Base-by-base conservation (phyloP, 2,329 filamentous ascomycete genomes). In the Aspergillus fumigatiaffinis region DNA sequence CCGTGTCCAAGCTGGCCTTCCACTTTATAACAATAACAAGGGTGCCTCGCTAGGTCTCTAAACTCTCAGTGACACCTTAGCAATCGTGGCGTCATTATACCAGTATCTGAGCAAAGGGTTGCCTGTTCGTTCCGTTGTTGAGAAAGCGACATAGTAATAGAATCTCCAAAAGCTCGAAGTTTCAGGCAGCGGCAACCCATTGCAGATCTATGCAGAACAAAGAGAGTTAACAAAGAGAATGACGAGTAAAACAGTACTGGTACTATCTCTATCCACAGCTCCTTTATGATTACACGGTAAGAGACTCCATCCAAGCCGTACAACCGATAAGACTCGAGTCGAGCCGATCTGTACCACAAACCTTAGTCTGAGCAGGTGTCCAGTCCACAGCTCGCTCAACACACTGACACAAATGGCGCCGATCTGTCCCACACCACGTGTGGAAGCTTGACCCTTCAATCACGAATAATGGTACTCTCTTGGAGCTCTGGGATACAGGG, bases 381-480 rank as follows among this genome's bases (percentile, higher is more conserved):
- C 29, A 41, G 29, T 51, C 29, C 26, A 26, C 50, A 38, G 29
- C 29, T 32, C 21, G 49, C 29, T 54, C 46, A 53, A 53, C 56
- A 50, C 32, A 57, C 29, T 51, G 55, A 42, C 23, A 56, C 54
- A 53, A 58, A 58, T 42, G 51, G 59, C 53, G 59, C 61, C 60
- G 61, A 67, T 68, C 60, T 63, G 60, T 61, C 57, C 58, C 59
- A 63, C 64, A 59, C 68, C 69, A 71, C 69, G 68, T 71, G 65
- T 63, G 58, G 60, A 65, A 64, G 60, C 60, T 69, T 66, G 65
- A 65, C 66, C 60, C 62, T 66, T 57, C 42, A 55, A 51, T 54
- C 26, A 52, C 23, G 14, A 38, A 38, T 38, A 17, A 38, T 38
- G 32, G 14, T 38, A 7, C 32, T 38, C 32, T 38, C 14, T 7